Evolutionary conservation across 2,329 filamentous ascomycete genomes (phyloP), one percentile per base, ranked within the genome.

Genomic region (Pseudogymnoascus sp.): DNA sequence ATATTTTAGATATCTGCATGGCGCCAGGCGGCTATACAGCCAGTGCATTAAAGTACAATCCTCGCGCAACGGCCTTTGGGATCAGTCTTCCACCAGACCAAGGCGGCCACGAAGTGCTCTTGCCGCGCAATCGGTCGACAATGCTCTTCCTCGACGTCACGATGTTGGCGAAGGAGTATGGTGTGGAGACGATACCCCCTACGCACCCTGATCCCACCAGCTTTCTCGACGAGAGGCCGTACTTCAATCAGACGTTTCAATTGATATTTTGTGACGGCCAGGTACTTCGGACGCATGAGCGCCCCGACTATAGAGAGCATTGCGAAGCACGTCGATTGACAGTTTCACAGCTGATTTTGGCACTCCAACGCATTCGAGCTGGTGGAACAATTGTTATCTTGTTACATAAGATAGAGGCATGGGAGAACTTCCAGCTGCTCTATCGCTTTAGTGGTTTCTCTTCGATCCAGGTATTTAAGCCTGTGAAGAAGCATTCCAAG

Each of bases 1-100:
- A 66, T 26, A 63, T 68, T 14, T 65, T 72, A 11, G 69, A 72
- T 63, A 65, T 72, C 11, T 71, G 70, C 49, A 69, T 68, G 67
- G 68, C 67, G 14, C 67, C 66, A 11, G 65, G 67, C 39, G 67
- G 65, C 26, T 69, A 68, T 37, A 66, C 66, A 38, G 63, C 62
- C 4, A 65, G 62, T 60, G 66, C 63, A 33, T 31, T 68, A 29
- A 63, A 67, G 16, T 61, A 67, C 62, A 67, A 68, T 60, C 62
- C 64, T 1, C 14, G 8, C n/a, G 68, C 66, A 49, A 63, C 35
- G 3, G 66, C 63, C 4, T 45, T 39, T 39, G 67, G 67, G 4
- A 68, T 69, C 16, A 71, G 69, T 1, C 61, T 70, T 2, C 61
- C 66, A 12, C 11, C 11, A 5, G 45, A 64, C 8, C 41, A 62